Evolutionary conservation across 2,329 filamentous ascomycete species (phyloP), one percentile per base, ranked within the genome.

Genomic region (Myriangium duriaei): DNA sequence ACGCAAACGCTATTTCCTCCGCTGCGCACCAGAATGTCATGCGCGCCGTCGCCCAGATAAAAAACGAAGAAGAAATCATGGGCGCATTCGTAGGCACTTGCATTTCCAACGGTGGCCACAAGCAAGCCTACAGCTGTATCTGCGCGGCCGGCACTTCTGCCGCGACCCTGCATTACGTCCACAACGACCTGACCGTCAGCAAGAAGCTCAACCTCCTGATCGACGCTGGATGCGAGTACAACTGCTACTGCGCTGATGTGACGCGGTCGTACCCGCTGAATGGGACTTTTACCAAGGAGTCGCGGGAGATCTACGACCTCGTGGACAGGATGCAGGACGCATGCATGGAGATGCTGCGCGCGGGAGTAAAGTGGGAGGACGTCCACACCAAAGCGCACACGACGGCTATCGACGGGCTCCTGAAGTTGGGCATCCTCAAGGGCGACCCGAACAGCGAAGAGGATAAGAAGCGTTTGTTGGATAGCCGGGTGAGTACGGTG

Each of bases 101-200:
- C 56, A 73, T 91, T 42, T 71, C 77, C 36, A 69, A 79, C 43
- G 82, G 81, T 15, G 80, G 81, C 37, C 79, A 77, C 54, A 76
- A 91, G 50, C 85, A 92, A 65, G 79, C 88, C 1, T 96, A 96
- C 60, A 74, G 81, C 47, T 79, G 80, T 43, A 95, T 96, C 51
- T 76, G 91, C 12, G 88, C 85, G 0, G 74, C 74, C 21, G 88
- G 88, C 9, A 71, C 76, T 4, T 79, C 82, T 11, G 87, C 81
- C 0, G 83, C 86, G 4, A 91, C 84, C 1, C 69, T 95, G 21
- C 88, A 95, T 62, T 95, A 95, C 51, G 74, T 85, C 15, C 74
- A 79, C 52, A 93, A 93, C 56, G 68, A 86, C 47, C 69, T 79
- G 51, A 68, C 76, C 0, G 62, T 88, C 24, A 61, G 63, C 1